Conservation (phyloP, 176 grass and related monocot species). For the Oryza meridionalis region DNA sequence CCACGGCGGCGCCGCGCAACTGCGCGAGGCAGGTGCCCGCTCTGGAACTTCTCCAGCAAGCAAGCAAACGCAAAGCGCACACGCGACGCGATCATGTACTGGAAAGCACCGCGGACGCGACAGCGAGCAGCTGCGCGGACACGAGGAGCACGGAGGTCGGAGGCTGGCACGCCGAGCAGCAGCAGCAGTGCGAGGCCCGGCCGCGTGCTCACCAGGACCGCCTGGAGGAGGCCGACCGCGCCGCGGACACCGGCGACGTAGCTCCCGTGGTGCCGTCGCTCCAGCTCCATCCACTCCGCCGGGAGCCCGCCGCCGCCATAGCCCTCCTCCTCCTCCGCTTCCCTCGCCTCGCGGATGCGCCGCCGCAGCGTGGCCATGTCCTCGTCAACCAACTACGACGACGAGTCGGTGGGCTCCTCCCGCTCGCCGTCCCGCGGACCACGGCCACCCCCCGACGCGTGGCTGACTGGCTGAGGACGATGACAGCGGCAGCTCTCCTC, state of each 20-base stretch:
- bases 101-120: constrained; percentile 5
- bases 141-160: constrained; percentile 54
- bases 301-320: not conserved
- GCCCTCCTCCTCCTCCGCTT: not conserved
- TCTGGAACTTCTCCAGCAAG: no score
- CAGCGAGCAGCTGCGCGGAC: constrained; percentile 15
- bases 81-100: not conserved
- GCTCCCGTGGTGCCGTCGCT: constrained; percentile 59
- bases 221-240: constrained; percentile 50
- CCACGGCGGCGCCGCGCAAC: no score
- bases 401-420: constrained; percentile 8
- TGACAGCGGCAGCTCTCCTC: not conserved
- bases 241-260: constrained; percentile 56
- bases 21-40: no score
- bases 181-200: constrained; percentile 63
- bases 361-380: constrained; percentile 67
- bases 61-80: no score
- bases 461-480: not conserved
- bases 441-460: constrained; percentile 6
- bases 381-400: constrained; percentile 52
- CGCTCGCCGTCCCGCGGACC: constrained; percentile 9
- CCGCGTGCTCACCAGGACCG: constrained; percentile 49
- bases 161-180: constrained; percentile 50
- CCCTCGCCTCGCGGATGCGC: constrained; percentile 55
- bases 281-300: constrained; percentile 7